phyloP scores from a whole-genome alignment of 1,284 basidiomycete species.

The Amylostereum chailletii region DNA sequence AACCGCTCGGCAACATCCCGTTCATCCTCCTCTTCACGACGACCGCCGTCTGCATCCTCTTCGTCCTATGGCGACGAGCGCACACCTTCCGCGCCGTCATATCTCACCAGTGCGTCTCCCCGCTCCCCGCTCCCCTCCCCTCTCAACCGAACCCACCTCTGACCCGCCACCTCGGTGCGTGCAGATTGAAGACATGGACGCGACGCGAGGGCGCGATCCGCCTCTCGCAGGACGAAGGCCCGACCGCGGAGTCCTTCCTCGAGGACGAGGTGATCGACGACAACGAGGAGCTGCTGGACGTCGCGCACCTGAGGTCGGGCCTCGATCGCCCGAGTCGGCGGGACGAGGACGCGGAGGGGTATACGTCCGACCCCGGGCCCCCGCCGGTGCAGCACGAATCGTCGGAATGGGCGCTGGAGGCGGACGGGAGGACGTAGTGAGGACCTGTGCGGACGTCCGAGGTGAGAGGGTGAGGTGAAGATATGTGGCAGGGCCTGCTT shows the following conservation, averaged over 20 bases:
- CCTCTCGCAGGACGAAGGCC: constrained; percentile 65
- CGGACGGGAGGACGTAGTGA: too few relatives aligned
- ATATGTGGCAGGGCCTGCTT: too few relatives aligned
- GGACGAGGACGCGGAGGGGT: too few relatives aligned
- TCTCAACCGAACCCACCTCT: not conserved
- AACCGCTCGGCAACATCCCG: constrained; percentile 51
- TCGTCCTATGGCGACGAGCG: constrained; percentile 59
- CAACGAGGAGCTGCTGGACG: constrained; percentile 19
- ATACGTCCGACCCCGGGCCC: too few relatives aligned
- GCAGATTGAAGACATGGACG: constrained; percentile 53
- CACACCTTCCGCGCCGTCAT: constrained; percentile 50
- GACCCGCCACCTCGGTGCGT: not conserved
- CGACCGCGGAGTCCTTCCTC: constrained; percentile 55
- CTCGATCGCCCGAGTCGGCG: too few relatives aligned
- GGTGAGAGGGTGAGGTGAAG: too few relatives aligned
- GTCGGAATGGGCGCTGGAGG: too few relatives aligned
- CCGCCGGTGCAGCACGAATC: too few relatives aligned
- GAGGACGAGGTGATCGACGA: constrained; percentile 53
- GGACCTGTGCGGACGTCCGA: too few relatives aligned
- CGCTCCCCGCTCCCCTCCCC: not conserved
- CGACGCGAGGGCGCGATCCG: constrained; percentile 51
- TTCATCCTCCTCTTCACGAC: constrained; percentile 52
- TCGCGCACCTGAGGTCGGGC: constrained; percentile 1
- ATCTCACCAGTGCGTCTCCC: constrained; percentile 47
- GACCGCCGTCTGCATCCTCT: constrained; percentile 50